Evolutionary conservation across 2,329 filamentous ascomycete genomes (phyloP), one percentile per base, ranked within the genome.

Genomic region (Achaetomium macrosporum): DNA sequence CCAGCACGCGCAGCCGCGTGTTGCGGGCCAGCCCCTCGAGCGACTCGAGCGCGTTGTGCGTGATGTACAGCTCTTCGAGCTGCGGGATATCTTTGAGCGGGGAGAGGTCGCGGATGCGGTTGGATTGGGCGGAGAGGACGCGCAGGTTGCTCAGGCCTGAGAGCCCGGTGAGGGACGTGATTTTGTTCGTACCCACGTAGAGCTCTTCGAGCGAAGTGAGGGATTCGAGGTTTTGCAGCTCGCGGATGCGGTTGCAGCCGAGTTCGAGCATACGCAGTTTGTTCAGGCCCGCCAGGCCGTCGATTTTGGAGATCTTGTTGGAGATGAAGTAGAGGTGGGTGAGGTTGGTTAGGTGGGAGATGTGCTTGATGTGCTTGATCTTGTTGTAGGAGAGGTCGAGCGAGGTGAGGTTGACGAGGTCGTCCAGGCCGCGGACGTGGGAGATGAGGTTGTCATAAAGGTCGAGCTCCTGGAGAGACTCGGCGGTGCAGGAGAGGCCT

Each of bases 381-480:
- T 97, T 97, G 76, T 99, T 99, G 81, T 96, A 99, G 69, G 88
- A 95, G 47, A 99, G 77, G 68, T 99, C 93, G 50, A 99, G 81
- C 52, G 76, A 86, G 6, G 81, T 89, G 50, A 99, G 79, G 56
- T 87, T 78, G 12, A 78, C 82, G 53, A 96, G 81, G 42, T 82
- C 76, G 50, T 96, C 90, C 42, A 99, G 78, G 30, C 88, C 88
- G 60, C 85, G 84, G 69, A 96, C 83, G 69, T 95, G 90, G 11
- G 84, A 82, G 63, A 99, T 90, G 16, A 95, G 78, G 70, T 99
- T 99, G 72, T 99, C 93, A 74, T 99, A 99, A 55, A 99, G 79
- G 64, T 99, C 93, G 47, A 99, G 79, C 55, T 99, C 93, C 64
- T 82, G 73, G 39, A 99, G 74, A 1, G 83, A 88, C 2, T 73